Base-by-base conservation (phyloP, 768 basidiomycete genomes). In the Paxillus rubicundulus region DNA sequence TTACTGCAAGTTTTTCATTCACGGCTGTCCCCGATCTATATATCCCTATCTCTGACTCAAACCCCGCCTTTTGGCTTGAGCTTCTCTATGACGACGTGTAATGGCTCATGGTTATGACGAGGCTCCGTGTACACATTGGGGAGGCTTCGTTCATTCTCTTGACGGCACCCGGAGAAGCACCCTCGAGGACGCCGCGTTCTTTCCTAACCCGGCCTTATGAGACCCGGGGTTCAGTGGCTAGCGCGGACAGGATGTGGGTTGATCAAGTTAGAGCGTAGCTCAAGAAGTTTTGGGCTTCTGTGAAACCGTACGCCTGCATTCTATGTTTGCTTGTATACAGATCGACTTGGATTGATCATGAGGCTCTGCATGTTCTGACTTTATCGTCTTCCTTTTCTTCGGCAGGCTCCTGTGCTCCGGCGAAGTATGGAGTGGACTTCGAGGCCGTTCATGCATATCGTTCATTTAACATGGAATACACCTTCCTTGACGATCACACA, bases 101-200 rank as follows among this genome's bases (percentile, higher is more conserved):
- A 16, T 40, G 17, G n/a, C 30, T 33, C 52, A 38, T 52, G 45
- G 41, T 21, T 38, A 49, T 55, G 56, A 55, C 52, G 47, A 38
- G 16, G 18, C 21, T 50, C 52, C 55, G 59, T 62, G 24, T 24
- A 24, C 24, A 24, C 3, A 61, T 56, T 47, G 33, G 47, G 16
- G 21, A 52, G 30, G 45, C 48, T 30, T 54, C 21, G 13, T 21
- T 49, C 48, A 46, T 51, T 50, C 51, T 39, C 49, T 39, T 52
- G 47, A 56, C 33, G 51, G 54, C 41, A 34, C n/a, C 21, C 46
- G 46, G 45, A 24, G 51, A 56, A 50, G 36, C 41, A 52, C 32
- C 49, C 65, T 68, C 56, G 61, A 58, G 66, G 63, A 56, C 5
- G 14, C 59, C 61, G 61, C 66, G 48, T 66, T 61, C 59, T 37